Percentiles rank a stretch among this genome's conserved stretches.
phyloP scores from a whole-genome alignment of 1,284 basidiomycete species.

The Mycosarcoma mackinlayi region DNA sequence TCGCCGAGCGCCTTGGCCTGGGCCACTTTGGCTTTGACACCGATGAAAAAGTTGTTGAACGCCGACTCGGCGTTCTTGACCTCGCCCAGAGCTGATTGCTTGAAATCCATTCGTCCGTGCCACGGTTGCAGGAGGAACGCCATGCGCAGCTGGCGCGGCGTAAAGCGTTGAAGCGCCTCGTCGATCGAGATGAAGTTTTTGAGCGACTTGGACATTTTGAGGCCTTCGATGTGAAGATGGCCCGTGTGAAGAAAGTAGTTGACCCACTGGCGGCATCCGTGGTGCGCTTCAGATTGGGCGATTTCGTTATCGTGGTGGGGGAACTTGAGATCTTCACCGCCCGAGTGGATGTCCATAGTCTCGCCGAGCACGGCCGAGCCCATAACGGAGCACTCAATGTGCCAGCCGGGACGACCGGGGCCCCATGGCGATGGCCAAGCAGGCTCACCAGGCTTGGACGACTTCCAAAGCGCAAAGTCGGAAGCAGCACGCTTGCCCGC shows the following conservation, averaged over 20 bases:
- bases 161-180: conserved; percentile 87
- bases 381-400: conserved; percentile 99
- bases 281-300: conserved; percentile 91
- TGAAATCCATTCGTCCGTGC: conserved; percentile 94
- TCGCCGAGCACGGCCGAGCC: conserved; percentile 90
- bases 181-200: conserved; percentile 99
- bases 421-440: conserved; percentile 98
- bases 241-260: conserved; percentile 99
- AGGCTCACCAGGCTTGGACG: conserved; percentile 96
- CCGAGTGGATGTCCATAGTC: conserved; percentile 97
- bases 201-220: conserved; percentile 99
- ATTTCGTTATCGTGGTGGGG: conserved; percentile 99
- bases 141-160: conserved; percentile 89
- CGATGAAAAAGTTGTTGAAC: conserved; percentile 95
- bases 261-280: conserved; percentile 92
- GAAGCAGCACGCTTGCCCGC: conserved; percentile 74
- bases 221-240: conserved; percentile 96
- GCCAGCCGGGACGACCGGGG: conserved; percentile 96
- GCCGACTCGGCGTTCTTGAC: conserved; percentile 85
- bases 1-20: conserved; percentile 63
- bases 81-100: conserved; percentile 84
- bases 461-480: conserved; percentile 99
- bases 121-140: conserved; percentile 92
- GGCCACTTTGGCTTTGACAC: conserved; percentile 79
- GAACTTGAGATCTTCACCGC: conserved; percentile 95